These are phyloP conservation scores for Didymella exigua DNA, from an alignment of 2,329 filamentous ascomycete species.

Conservation along the genomic window DNA sequence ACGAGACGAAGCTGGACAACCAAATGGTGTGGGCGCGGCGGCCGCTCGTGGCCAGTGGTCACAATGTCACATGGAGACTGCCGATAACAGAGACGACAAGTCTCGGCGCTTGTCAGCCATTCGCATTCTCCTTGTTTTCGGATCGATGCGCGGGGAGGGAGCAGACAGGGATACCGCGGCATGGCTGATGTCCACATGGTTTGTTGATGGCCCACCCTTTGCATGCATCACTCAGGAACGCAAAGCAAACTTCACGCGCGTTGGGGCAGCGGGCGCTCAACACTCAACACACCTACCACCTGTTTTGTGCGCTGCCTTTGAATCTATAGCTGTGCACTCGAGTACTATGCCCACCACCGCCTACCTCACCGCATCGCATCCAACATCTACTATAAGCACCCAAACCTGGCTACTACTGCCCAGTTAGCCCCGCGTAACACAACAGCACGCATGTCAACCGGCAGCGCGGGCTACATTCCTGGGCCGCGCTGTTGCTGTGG, in stretches of 20 bases:
- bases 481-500: constrained; percentile 78
- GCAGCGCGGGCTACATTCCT: constrained; percentile 39
- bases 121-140: constrained; percentile 6
- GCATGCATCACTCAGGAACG: constrained; percentile 18
- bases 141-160: constrained; percentile 18
- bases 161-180: constrained; percentile 14
- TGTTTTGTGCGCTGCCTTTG: constrained; percentile 15
- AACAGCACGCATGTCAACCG: constrained; percentile 26
- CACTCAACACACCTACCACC: constrained; percentile 18
- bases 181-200: constrained; percentile 2
- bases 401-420: constrained; percentile 12
- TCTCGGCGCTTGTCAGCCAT: not conserved
- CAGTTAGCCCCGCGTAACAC: constrained; percentile 26
- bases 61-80: constrained; percentile 5
- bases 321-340: constrained; percentile 10
- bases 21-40: constrained; percentile 18
- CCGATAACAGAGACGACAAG: not conserved
- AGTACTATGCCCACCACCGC: constrained; percentile 29
- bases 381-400: constrained; percentile 11
- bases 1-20: constrained; percentile 10
- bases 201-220: constrained; percentile 16
- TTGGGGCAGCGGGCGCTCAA: constrained; percentile 9
- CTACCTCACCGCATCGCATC: constrained; percentile 7
- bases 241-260: constrained; percentile 15
- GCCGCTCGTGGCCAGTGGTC: constrained; percentile 10